phyloP scores from a whole-genome alignment of 805 yeast genomes.

The Maudiozyma serrabonitensis region DNA sequence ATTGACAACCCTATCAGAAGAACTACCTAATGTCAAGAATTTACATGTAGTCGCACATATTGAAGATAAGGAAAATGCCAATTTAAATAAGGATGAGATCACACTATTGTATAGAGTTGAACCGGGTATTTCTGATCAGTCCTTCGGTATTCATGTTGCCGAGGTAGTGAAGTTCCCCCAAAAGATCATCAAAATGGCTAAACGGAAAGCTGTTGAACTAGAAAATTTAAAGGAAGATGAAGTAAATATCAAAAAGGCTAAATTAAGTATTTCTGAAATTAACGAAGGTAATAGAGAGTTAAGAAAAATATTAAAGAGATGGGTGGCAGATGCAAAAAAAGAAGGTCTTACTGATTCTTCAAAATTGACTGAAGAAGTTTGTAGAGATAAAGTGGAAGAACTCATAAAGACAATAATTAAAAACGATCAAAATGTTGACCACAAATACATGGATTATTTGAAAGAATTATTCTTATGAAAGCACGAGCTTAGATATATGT shows the following conservation, averaged over 20 bases:
- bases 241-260: slow-evolving; percentile 40
- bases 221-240: slow-evolving; percentile 46
- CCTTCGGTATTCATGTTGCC: slow-evolving; percentile 96
- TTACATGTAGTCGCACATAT: slow-evolving; percentile 91
- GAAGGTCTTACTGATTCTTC: slow-evolving; percentile 18
- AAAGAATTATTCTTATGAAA: slow-evolving; percentile 12
- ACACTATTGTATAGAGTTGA: slow-evolving; percentile 90
- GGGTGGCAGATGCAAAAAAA: slow-evolving; percentile 40
- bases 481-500: background rate
- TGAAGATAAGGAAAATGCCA: slow-evolving; percentile 34
- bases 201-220: slow-evolving; percentile 81
- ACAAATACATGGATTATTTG: slow-evolving; percentile 15
- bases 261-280: slow-evolving; percentile 41
- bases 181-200: slow-evolving; percentile 90
- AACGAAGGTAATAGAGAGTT: slow-evolving; percentile 40
- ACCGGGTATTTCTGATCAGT: slow-evolving; percentile 89
- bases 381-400: slow-evolving; percentile 18
- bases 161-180: slow-evolving; percentile 88
- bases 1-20: slow-evolving; percentile 67
- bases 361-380: slow-evolving; percentile 29
- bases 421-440: slow-evolving; percentile 7
- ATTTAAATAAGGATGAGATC: slow-evolving; percentile 45
- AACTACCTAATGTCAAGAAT: slow-evolving; percentile 57
- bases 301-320: slow-evolving; percentile 40
- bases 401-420: slow-evolving; percentile 13